Percentiles rank a stretch among this genome's conserved stretches.
These are phyloP conservation scores for Fusarium praegraminearum DNA, from an alignment of 2,329 filamentous ascomycete genomes.

Conservation along the genomic window DNA sequence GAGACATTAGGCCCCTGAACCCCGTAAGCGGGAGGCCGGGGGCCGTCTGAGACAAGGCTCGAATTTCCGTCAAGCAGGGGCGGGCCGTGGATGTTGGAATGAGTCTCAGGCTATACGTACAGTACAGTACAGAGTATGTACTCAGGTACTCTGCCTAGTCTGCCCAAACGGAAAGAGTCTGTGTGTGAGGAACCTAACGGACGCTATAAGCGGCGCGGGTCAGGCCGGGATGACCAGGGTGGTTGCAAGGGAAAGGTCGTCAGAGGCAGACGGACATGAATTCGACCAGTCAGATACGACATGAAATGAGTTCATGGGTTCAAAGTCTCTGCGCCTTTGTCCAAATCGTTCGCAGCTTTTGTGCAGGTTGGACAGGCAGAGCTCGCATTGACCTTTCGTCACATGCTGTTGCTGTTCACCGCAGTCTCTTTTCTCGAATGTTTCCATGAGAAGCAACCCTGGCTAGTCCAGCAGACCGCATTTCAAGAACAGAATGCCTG, in stretches of 20 bases:
- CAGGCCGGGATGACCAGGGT: slow-evolving; percentile 34
- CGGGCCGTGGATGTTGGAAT: slow-evolving; percentile 17
- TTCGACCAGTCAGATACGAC: slow-evolving; percentile 36
- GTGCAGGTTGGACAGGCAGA: slow-evolving; percentile 25
- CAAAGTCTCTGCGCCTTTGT: slow-evolving; percentile 3
- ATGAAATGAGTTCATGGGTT: slow-evolving; percentile 22
- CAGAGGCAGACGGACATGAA: slow-evolving; percentile 17
- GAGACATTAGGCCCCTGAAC: slow-evolving; percentile 28
- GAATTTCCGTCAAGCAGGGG: slow-evolving; percentile 24
- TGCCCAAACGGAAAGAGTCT: slow-evolving; percentile 6
- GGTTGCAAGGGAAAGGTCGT: slow-evolving; percentile 10
- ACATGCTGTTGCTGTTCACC: slow-evolving; percentile 22
- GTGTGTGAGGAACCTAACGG: slow-evolving; percentile 29
- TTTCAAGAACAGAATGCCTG: slow-evolving; percentile 22
- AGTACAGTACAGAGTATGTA: not conserved
- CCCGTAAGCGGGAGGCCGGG: slow-evolving; percentile 38
- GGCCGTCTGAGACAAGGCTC: slow-evolving; percentile 33
- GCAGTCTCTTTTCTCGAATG: slow-evolving; percentile 40
- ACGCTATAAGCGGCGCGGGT: slow-evolving; percentile 32
- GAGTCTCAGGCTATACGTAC: slow-evolving; percentile 10
- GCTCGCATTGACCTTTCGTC: slow-evolving; percentile 27
- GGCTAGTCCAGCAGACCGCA: slow-evolving; percentile 30
- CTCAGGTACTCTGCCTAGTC: slow-evolving; percentile 1
- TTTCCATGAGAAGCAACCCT: slow-evolving; percentile 25
- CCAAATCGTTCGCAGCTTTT: slow-evolving; percentile 20